Conservation (phyloP, 495 filamentous ascomycete species). For the Daldinia caldariorum region DNA sequence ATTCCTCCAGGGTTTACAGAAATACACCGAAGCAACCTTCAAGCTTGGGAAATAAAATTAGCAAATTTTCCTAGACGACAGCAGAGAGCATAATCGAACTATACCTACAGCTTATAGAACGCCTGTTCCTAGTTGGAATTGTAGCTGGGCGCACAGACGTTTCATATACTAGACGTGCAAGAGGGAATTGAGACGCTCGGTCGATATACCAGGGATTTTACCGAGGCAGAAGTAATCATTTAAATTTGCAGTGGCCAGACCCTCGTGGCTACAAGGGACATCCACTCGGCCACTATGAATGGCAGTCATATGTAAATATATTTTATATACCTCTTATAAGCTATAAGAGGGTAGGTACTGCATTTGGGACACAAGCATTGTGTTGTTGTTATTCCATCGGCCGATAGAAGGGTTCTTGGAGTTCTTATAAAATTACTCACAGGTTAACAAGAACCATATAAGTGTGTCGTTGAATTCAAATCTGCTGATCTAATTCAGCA, state of each 20-base stretch:
- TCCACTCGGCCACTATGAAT: background rate
- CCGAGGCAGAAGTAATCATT: background rate
- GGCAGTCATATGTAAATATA: background rate
- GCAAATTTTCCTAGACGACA: conserved; percentile 8
- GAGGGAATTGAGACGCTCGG: background rate
- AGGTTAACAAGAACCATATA: background rate
- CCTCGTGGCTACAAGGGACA: background rate
- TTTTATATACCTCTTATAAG: background rate
- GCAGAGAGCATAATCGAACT: background rate
- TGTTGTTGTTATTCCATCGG: background rate
- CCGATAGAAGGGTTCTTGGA: background rate
- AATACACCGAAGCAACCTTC: conserved; percentile 88
- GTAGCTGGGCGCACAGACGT: background rate
- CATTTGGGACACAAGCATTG: background rate
- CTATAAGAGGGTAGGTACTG: background rate
- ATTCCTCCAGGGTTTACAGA: conserved; percentile 84
- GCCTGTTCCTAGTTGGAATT: conserved; percentile 1
- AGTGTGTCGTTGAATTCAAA: background rate
- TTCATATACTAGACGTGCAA: background rate
- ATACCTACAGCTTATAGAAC: conserved; percentile 11
- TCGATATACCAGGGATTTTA: background rate
- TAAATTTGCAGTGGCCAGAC: background rate
- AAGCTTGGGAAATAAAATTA: conserved; percentile 76
- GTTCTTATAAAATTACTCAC: background rate
- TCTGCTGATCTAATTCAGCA: background rate